Evolutionary conservation across 805 yeast genomes (phyloP), one percentile per base, ranked within the genome.

Genomic region (Suhomyces prunicola): DNA sequence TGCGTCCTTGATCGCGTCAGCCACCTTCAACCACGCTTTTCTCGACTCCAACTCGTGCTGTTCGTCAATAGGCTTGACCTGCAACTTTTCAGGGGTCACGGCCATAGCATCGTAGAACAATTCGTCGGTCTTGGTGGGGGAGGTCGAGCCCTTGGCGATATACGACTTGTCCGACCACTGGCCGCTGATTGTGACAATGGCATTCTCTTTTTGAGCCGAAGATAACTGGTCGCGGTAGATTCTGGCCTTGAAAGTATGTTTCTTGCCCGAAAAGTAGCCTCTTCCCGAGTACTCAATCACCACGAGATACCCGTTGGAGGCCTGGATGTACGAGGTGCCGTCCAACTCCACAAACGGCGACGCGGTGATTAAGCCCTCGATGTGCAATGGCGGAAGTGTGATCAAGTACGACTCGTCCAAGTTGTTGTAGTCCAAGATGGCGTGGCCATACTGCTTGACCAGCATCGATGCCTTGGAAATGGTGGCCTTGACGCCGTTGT

Each of bases 321-420:
- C 78, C 71, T 88, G 96, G 66, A 94, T 90, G 63, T 77, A 84
- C n/a, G 96, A 81, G 60, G 84, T 84, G 54, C 96, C 96, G 65
- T 93, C 97, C 57, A 94, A 80, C 75, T 94, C 99, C 50, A 92
- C 97, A 69, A 87, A 93, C 27, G 99, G 99, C 2, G 96, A 80
- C 9, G 96, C 97, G 58, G 87, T 85, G 56, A 93, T 72, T 54
- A 93, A 81, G 27, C 99, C 98, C 72, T 93, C 99, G 56, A 93
- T 87, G 71, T 94, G 98, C 62, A 94, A 78, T 12, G 97, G 90
- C 17, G 99, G 99, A 60, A 93, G 79, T n/a, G 97, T 89, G 52
- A 92, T 77, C 60, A 89, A 75, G 68, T 86, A 94, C 2, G 78
- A 66, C 68, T 90, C 97, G 51, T 79, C 73, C 54, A 85, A 70